A percentile compares a stretch with the other conserved stretches of the same genome.
Evolutionary conservation across 805 yeast species (phyloP).

Genomic region (Clavispora carvajalis): DNA sequence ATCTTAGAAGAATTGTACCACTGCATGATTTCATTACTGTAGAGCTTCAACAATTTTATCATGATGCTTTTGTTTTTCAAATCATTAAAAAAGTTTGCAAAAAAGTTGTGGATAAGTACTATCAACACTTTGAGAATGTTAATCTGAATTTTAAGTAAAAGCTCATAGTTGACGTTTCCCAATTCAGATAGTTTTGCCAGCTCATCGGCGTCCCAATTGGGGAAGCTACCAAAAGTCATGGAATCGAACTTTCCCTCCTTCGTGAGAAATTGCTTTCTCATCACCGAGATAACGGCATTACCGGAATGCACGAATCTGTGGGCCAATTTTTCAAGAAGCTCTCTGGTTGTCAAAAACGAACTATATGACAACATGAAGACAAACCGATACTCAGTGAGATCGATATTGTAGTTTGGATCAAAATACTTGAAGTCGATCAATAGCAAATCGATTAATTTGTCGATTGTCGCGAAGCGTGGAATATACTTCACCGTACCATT

Average conservation of each 20-base stretch:
- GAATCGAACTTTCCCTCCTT: constrained; percentile 11
- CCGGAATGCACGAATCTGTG: constrained; percentile 39
- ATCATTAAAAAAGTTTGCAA: constrained; percentile 69
- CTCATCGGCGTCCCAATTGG: constrained; percentile 52
- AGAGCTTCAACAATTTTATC: constrained; percentile 57
- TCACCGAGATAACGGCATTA: constrained; percentile 39
- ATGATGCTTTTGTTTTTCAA: constrained; percentile 52
- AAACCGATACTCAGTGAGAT: constrained; percentile 36
- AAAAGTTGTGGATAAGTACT: constrained; percentile 67
- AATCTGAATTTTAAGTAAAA: constrained; percentile 71
- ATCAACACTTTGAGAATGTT: constrained; percentile 76
- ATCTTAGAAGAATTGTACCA: constrained; percentile 43
- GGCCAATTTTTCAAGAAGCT: constrained; percentile 35
- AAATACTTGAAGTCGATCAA: constrained; percentile 65
- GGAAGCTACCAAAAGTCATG: constrained; percentile 30
- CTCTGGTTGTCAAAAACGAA: constrained; percentile 36
- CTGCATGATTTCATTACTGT: constrained; percentile 60
- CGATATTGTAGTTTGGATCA: constrained; percentile 32
- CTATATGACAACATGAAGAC: constrained; percentile 39
- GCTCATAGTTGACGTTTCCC: constrained; percentile 55
- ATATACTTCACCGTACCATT: constrained; percentile 14
- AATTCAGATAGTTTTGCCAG: constrained; percentile 33
- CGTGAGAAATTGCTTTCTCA: constrained; percentile 26
- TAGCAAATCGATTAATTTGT: constrained; percentile 71
- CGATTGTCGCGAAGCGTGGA: constrained; percentile 56